A percentile compares a stretch with the other conserved stretches of the same genome.
phyloP scores from a whole-genome alignment of 2,329 filamentous ascomycete genomes.

The Hypoxylon sp. region DNA sequence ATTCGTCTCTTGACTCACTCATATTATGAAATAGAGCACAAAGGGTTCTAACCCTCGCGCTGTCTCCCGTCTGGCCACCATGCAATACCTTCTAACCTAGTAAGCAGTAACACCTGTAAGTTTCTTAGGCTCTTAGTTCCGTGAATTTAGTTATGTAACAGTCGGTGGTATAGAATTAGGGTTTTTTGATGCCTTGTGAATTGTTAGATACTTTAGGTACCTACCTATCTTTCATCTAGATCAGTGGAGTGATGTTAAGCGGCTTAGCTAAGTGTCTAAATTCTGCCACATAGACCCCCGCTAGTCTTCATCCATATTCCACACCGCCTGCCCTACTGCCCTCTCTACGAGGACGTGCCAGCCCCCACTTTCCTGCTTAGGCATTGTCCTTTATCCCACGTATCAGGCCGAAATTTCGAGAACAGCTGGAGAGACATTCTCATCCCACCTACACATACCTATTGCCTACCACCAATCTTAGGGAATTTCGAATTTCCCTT shows the following conservation, averaged over 20 bases:
- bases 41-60: neutral
- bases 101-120: neutral
- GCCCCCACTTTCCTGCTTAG: conserved; percentile 34
- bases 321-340: too few relatives aligned
- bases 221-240: too few relatives aligned
- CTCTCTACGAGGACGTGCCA: too few relatives aligned
- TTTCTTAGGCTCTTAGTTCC: neutral
- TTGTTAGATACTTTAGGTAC: too few relatives aligned
- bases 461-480: neutral
- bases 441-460: conserved; percentile 9
- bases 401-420: conserved; percentile 48
- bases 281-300: conserved; percentile 3
- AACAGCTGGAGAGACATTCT: conserved; percentile 24
- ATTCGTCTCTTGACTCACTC: neutral
- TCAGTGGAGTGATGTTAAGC: too few relatives aligned
- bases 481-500: neutral
- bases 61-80: neutral
- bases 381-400: conserved; percentile 29
- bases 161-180: too few relatives aligned
- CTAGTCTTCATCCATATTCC: neutral
- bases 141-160: neutral
- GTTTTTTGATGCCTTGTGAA: too few relatives aligned
- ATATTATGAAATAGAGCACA: neutral
- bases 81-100: neutral
- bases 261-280: neutral